phyloP scores from a whole-genome alignment of 2,329 filamentous ascomycete genomes.

The Pseudocercospora eumusae region DNA sequence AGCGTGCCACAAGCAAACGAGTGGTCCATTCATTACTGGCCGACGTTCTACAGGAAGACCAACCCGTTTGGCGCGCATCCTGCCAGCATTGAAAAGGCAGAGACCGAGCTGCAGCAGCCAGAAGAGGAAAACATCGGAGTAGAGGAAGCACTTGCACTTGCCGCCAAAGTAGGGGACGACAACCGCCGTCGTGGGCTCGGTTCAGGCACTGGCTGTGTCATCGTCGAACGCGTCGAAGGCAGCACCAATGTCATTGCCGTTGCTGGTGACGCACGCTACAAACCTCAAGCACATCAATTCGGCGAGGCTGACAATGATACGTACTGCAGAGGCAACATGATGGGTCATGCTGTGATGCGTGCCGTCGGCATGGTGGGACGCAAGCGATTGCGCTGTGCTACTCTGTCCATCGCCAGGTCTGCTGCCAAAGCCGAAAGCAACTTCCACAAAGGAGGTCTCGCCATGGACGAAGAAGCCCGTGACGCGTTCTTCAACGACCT shows the following conservation, averaged over 20 bases:
- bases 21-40: constrained; percentile 80
- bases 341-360: constrained; percentile 75
- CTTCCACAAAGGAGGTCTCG: constrained; percentile 39
- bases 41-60: constrained; percentile 80
- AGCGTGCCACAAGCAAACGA: constrained; percentile 71
- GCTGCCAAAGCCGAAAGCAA: constrained; percentile 38
- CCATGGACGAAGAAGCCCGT: constrained; percentile 37
- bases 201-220: constrained; percentile 71
- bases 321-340: constrained; percentile 63
- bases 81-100: constrained; percentile 68
- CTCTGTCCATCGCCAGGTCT: constrained; percentile 32
- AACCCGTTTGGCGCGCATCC: constrained; percentile 85
- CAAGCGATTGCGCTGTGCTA: constrained; percentile 49
- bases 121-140: constrained; percentile 52
- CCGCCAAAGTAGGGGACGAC: constrained; percentile 63
- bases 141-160: constrained; percentile 62
- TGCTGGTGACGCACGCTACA: constrained; percentile 75
- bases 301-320: constrained; percentile 24
- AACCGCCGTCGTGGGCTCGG: constrained; percentile 62
- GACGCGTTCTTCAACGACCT: constrained; percentile 66
- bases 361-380: constrained; percentile 79
- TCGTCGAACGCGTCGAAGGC: constrained; percentile 63
- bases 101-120: constrained; percentile 61
- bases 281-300: constrained; percentile 41
- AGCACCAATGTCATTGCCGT: constrained; percentile 65